Percentiles rank a stretch among this genome's conserved stretches.
phyloP scores from a whole-genome alignment of 2,329 filamentous ascomycete species.

The Aureobasidium sp. region DNA sequence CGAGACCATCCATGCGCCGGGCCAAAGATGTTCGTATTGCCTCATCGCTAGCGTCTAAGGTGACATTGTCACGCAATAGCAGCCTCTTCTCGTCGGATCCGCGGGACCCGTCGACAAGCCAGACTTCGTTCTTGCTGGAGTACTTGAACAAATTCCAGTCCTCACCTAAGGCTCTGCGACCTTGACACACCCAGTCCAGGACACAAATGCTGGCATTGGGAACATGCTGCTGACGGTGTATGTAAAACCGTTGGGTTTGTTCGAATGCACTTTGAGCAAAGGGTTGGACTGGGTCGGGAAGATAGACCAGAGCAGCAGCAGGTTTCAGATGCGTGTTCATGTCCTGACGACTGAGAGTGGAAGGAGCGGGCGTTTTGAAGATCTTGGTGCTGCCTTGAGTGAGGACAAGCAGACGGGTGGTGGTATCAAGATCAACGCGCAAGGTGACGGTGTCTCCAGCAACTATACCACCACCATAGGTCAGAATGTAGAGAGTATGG shows the following conservation, averaged over 20 bases:
- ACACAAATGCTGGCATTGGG: conserved; percentile 55
- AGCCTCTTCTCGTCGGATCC: conserved; percentile 39
- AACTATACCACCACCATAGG: conserved; percentile 89
- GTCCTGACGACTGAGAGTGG: conserved; percentile 26
- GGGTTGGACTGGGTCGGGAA: conserved; percentile 90
- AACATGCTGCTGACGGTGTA: conserved; percentile 39
- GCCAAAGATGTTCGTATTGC: conserved; percentile 20
- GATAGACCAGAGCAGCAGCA: conserved; percentile 49
- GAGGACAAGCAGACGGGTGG: conserved; percentile 55
- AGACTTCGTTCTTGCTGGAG: conserved; percentile 83
- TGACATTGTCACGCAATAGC: conserved; percentile 75
- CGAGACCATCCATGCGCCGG: conserved; percentile 63
- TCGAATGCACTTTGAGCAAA: conserved; percentile 77
- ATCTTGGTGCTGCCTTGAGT: conserved; percentile 85
- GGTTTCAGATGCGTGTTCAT: conserved; percentile 42
- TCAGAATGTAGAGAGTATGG: conserved; percentile 75
- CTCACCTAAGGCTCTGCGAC: conserved; percentile 75
- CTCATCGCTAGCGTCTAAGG: conserved; percentile 51
- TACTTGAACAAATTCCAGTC: conserved; percentile 77
- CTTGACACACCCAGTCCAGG: conserved; percentile 90
- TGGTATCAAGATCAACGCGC: conserved; percentile 53
- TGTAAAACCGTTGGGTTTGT: conserved; percentile 70
- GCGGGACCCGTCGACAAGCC: conserved; percentile 37
- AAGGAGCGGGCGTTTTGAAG: conserved; percentile 63
- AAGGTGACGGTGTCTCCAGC: conserved; percentile 77